Conservation (phyloP, 306 rosid species). For the Inga leiocalycina region DNA sequence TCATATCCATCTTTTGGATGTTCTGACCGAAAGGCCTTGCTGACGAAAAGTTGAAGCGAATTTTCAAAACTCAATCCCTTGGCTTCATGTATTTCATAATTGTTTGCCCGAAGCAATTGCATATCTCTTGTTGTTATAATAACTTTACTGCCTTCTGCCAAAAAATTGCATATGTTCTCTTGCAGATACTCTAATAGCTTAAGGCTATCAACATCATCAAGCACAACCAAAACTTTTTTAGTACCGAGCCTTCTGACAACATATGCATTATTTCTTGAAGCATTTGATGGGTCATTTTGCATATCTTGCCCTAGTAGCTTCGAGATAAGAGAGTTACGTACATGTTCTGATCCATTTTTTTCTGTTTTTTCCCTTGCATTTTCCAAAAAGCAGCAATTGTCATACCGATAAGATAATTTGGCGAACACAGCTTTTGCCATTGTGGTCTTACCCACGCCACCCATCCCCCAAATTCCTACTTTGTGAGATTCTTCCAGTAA, state of each 20-base stretch:
- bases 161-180: not conserved
- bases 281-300: too few species aligned
- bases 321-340: not conserved
- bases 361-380: not conserved
- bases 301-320: too few species aligned
- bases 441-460: slow-evolving; percentile 27
- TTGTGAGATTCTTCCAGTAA: not conserved
- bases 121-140: slow-evolving; percentile 1
- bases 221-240: not conserved
- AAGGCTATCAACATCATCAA: not conserved
- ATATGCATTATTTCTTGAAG: too few species aligned
- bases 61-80: not conserved
- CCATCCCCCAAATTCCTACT: slow-evolving; percentile 45
- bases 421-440: slow-evolving; percentile 4
- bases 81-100: not conserved
- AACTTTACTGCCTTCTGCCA: not conserved
- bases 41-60: not conserved
- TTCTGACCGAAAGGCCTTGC: not conserved
- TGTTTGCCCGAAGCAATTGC: not conserved
- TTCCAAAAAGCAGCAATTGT: not conserved
- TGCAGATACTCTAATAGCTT: not conserved
- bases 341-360: not conserved
- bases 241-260: not conserved
- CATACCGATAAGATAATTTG: not conserved
- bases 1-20: not conserved